A percentile compares a stretch with the other conserved stretches of the same genome.
Evolutionary conservation across 768 basidiomycete genomes (phyloP).

Genomic region (Serpula lacrymans): DNA sequence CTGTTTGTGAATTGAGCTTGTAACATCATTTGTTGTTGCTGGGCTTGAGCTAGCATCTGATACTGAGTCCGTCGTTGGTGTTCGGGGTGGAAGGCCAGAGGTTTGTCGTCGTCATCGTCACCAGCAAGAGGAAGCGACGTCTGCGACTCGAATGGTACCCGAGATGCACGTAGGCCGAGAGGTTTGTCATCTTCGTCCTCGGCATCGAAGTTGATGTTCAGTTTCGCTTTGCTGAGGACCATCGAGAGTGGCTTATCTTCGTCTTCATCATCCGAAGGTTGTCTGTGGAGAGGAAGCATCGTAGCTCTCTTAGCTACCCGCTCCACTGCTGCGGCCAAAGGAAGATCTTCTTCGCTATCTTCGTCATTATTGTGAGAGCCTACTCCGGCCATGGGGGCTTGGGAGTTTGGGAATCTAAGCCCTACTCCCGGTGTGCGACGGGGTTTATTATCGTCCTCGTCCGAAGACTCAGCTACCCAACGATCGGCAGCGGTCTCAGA

Average conservation of each 20-base stretch:
- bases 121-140: slow-evolving; percentile 22
- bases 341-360: slow-evolving; percentile 79
- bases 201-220: slow-evolving; percentile 42
- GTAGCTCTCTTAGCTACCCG: slow-evolving; percentile 49
- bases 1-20: slow-evolving; percentile 73
- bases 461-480: slow-evolving; percentile 61
- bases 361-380: slow-evolving; percentile 29
- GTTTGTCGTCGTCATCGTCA: slow-evolving; percentile 65
- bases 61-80: slow-evolving; percentile 71
- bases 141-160: slow-evolving; percentile 23
- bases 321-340: slow-evolving; percentile 61
- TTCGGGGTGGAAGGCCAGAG: slow-evolving; percentile 72
- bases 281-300: slow-evolving; percentile 18
- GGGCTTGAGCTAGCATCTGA: slow-evolving; percentile 37
- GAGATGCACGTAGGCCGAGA: slow-evolving; percentile 65
- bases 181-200: slow-evolving; percentile 72
- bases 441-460: slow-evolving; percentile 55
- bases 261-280: slow-evolving; percentile 47
- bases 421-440: slow-evolving; percentile 59
- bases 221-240: slow-evolving; percentile 47
- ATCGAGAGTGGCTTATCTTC: slow-evolving; percentile 71
- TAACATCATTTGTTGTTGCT: slow-evolving; percentile 69
- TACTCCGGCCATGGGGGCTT: slow-evolving; percentile 8
- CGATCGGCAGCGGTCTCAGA: slow-evolving; percentile 22
- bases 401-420: slow-evolving; percentile 40